phyloP scores from a whole-genome alignment of 805 yeast species.

The Henningerozyma blattae region DNA sequence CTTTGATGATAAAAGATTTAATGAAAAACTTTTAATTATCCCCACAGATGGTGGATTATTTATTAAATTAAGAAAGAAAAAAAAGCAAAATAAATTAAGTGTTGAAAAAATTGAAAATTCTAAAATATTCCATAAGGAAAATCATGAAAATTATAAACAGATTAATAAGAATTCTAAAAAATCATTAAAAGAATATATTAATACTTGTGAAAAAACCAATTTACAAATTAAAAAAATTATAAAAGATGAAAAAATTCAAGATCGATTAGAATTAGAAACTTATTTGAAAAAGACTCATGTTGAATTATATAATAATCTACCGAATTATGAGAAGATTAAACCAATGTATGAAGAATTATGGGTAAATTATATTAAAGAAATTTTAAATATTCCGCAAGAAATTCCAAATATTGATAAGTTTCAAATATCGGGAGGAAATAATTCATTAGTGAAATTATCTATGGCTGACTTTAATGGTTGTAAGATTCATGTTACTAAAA shows the following conservation, averaged over 20 bases:
- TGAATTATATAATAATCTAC: constrained; percentile 15
- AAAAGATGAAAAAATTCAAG: constrained; percentile 7
- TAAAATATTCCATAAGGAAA: no score
- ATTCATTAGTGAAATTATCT: constrained; percentile 44
- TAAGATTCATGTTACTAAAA: constrained; percentile 41
- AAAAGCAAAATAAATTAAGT: constrained; percentile 8
- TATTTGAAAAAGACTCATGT: constrained; percentile 12
- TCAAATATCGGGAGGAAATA: constrained; percentile 7
- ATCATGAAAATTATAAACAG: constrained; percentile 15
- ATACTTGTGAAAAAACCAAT: constrained; percentile 11
- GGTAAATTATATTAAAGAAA: constrained; percentile 53
- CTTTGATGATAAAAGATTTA: constrained; percentile 22
- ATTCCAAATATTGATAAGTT: constrained; percentile 8
- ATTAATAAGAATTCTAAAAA: constrained; percentile 22
- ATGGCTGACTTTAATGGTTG: constrained; percentile 79
- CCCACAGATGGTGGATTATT: constrained; percentile 27
- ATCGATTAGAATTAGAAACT: constrained; percentile 11
- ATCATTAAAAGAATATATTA: constrained; percentile 20
- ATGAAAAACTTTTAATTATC: constrained; percentile 17
- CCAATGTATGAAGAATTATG: constrained; percentile 51
- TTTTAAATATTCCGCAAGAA: constrained; percentile 30
- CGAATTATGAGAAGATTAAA: constrained; percentile 37
- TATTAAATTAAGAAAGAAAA: constrained; percentile 11
- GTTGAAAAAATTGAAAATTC: neutral
- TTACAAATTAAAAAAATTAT: constrained; percentile 19